Evolutionary conservation across 1,139 yeast species (phyloP).

Genomic region (Kodamaea alishanica): DNA sequence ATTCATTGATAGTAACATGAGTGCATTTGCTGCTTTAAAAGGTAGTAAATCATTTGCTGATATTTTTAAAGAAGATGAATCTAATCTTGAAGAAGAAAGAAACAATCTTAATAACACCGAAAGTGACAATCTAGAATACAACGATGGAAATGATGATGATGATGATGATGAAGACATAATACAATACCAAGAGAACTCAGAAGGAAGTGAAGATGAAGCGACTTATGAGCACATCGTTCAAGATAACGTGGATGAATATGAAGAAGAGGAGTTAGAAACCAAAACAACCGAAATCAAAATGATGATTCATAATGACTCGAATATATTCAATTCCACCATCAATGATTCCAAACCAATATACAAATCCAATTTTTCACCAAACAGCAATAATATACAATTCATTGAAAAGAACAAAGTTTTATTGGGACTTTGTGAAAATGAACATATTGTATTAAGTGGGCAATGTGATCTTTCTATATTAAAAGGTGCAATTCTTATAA

Average conservation of each 20-base stretch:
- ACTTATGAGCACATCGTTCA: background rate
- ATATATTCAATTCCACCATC: background rate
- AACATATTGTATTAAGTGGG: constrained; percentile 56
- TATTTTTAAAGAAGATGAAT: constrained; percentile 14
- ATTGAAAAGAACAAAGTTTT: constrained; percentile 25
- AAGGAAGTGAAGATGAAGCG: constrained; percentile 2
- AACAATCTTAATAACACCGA: constrained; percentile 20
- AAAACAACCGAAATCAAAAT: background rate
- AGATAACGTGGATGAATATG: background rate
- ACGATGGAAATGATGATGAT: constrained; percentile 12
- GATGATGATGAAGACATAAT: constrained; percentile 5
- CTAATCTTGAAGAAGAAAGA: constrained; percentile 16
- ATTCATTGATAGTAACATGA: constrained; percentile 21
- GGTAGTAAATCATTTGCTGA: constrained; percentile 14
- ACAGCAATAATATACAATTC: constrained; percentile 33
- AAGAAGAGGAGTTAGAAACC: constrained; percentile 1
- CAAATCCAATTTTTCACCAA: constrained; percentile 30
- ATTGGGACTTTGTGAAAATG: constrained; percentile 44
- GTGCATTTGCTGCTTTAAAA: constrained; percentile 53
- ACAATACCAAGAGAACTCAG: constrained; percentile 6
- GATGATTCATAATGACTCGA: background rate
- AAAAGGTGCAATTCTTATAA: constrained; percentile 58
- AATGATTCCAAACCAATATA: constrained; percentile 9
- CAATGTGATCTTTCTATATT: constrained; percentile 50
- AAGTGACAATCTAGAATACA: constrained; percentile 26